Evolutionary conservation across 352 stramenopile species (phyloP).

Genomic region (Globisporangium ultimum): DNA sequence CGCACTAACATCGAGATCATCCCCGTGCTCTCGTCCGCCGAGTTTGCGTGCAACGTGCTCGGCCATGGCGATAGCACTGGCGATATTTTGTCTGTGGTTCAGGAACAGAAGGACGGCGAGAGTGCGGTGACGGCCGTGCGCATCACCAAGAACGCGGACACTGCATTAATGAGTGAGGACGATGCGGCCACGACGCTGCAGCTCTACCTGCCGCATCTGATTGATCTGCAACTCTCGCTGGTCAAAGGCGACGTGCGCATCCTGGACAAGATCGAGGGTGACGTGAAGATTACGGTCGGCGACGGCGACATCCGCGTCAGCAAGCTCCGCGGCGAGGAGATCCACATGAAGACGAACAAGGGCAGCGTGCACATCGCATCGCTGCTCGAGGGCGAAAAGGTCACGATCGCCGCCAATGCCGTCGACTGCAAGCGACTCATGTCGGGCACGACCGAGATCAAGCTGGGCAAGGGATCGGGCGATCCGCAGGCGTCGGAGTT

Average conservation of each 20-base stretch:
- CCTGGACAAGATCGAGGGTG: constrained; percentile 66
- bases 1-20: constrained; percentile 38
- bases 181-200: constrained; percentile 17
- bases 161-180: background rate
- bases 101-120: constrained; percentile 16
- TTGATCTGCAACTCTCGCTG: constrained; percentile 47
- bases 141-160: constrained; percentile 24
- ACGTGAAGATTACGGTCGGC: constrained; percentile 59
- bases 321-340: constrained; percentile 57
- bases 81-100: constrained; percentile 21
- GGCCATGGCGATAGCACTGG: background rate
- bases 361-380: constrained; percentile 38
- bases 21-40: constrained; percentile 40
- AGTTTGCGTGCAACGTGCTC: constrained; percentile 42
- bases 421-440: constrained; percentile 69
- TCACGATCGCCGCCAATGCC: constrained; percentile 37
- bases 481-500: constrained; percentile 30
- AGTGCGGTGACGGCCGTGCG: constrained; percentile 16
- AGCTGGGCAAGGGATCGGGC: constrained; percentile 35
- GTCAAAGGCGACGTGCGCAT: constrained; percentile 43
- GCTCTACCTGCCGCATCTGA: constrained; percentile 35
- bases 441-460: constrained; percentile 45
- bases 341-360: constrained; percentile 66
- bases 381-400: constrained; percentile 58
- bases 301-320: constrained; percentile 53